Percentiles rank a stretch among this genome's conserved stretches.
phyloP scores from a whole-genome alignment of 148 eudicot species.

The Cornus suecica region DNA sequence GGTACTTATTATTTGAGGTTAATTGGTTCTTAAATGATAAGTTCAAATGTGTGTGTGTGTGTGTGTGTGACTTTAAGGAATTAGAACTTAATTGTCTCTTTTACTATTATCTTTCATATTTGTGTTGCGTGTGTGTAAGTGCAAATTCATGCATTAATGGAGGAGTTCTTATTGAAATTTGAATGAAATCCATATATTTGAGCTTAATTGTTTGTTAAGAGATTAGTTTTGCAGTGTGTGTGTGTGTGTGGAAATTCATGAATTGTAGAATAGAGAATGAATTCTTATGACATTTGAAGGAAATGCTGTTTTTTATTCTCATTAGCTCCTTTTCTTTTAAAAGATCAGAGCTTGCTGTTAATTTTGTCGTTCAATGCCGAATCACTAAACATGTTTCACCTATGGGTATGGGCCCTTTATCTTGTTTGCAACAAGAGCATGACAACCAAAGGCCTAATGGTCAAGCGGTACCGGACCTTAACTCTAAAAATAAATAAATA shows the following conservation, averaged over 20 bases:
- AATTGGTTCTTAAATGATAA: background rate
- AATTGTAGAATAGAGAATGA: background rate
- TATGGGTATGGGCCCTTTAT: background rate
- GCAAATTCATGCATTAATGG: too few relatives aligned
- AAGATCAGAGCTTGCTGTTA: background rate
- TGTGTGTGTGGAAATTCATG: background rate
- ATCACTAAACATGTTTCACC: background rate
- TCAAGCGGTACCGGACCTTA: too few relatives aligned
- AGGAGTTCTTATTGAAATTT: too few relatives aligned
- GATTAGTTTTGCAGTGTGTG: too few relatives aligned
- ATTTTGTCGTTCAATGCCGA: background rate
- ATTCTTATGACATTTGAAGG: background rate
- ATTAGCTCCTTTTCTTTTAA: background rate
- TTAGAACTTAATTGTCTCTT: too few relatives aligned
- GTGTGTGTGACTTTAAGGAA: background rate
- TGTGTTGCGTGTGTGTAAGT: too few relatives aligned
- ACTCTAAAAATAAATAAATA: too few relatives aligned
- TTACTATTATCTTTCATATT: too few relatives aligned
- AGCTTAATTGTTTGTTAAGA: too few relatives aligned
- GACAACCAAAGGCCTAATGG: too few relatives aligned
- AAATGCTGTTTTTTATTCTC: background rate
- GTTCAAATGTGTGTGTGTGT: background rate
- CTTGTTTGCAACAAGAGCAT: background rate
- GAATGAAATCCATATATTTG: too few relatives aligned
- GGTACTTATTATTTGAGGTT: conserved; percentile 27